These are phyloP conservation scores for Nitzschia sp. DNA, from an alignment of 108 stramenopile species.

Conservation along the genomic window DNA sequence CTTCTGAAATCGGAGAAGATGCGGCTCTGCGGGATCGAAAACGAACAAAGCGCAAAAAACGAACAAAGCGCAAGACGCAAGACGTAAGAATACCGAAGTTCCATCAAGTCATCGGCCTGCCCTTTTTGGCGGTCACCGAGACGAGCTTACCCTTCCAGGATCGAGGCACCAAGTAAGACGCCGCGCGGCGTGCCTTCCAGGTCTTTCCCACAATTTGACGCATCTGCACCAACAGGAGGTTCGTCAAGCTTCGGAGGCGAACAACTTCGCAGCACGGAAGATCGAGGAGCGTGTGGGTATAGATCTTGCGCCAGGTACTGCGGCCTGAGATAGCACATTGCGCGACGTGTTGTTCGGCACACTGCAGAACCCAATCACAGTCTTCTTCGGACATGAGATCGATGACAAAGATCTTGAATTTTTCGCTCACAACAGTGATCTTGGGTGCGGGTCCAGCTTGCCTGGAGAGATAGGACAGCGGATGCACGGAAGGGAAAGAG, in stretches of 20 bases:
- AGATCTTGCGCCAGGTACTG: neutral
- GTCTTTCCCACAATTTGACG: neutral
- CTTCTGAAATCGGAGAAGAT: constrained; percentile 3
- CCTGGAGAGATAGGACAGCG: neutral
- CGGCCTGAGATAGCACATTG: neutral
- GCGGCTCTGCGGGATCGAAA: no score
- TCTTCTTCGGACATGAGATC: constrained; percentile 5
- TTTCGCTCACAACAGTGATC: neutral
- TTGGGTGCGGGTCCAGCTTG: neutral
- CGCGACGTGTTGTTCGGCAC: neutral
- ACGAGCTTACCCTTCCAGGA: constrained; percentile 18
- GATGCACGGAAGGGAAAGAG: neutral
- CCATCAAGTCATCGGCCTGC: no score
- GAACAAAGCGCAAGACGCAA: no score
- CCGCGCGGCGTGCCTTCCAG: neutral
- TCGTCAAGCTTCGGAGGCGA: neutral
- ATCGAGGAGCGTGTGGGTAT: neutral
- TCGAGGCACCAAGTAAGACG: neutral
- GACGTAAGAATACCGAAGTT: no score
- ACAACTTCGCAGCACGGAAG: constrained; percentile 7
- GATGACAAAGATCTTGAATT: constrained; percentile 12
- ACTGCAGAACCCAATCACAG: neutral
- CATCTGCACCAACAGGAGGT: neutral
- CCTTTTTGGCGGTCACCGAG: no score
- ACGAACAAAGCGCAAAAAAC: no score